A percentile compares a stretch with the other conserved stretches of the same genome.
Evolutionary conservation across 2,329 filamentous ascomycete genomes (phyloP).

Genomic region (Iodosphaeria phyllophila): DNA sequence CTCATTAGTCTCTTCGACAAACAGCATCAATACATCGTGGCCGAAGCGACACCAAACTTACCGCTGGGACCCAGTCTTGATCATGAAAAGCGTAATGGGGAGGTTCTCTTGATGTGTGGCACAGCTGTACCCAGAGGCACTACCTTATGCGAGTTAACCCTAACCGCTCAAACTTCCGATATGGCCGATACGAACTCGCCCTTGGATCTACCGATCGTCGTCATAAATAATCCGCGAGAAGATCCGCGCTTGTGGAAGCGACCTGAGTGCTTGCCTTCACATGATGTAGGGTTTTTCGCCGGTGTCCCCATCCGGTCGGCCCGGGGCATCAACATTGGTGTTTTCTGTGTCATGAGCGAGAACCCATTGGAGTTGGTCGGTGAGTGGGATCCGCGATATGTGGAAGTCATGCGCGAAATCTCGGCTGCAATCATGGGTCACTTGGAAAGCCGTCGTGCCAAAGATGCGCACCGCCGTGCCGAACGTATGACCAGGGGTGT

Average conservation of each 20-base stretch:
- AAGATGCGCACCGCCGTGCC: slow-evolving; percentile 2
- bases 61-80: slow-evolving; percentile 18
- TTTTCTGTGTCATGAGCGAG: slow-evolving; percentile 3
- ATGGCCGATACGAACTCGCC: not conserved
- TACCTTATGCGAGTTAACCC: slow-evolving; percentile 13
- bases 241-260: slow-evolving; percentile 12
- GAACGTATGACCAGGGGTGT: slow-evolving; percentile 7
- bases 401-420: slow-evolving; percentile 4
- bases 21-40: slow-evolving; percentile 26
- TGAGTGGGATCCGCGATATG: not conserved
- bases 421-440: slow-evolving; percentile 4
- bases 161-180: slow-evolving; percentile 2
- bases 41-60: slow-evolving; percentile 26
- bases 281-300: slow-evolving; percentile 5
- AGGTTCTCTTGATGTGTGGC: slow-evolving; percentile 10
- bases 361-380: not conserved
- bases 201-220: slow-evolving; percentile 11
- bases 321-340: slow-evolving; percentile 5
- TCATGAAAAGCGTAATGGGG: slow-evolving; percentile 1
- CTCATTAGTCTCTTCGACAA: slow-evolving; percentile 33
- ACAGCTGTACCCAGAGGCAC: slow-evolving; percentile 11
- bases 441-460: slow-evolving; percentile 2
- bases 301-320: slow-evolving; percentile 4
- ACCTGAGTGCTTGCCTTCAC: slow-evolving; percentile 5
- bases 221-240: slow-evolving; percentile 14